These are phyloP conservation scores for Moesziomyces sp. DNA, from an alignment of 1,284 basidiomycete genomes.

Conservation along the genomic window DNA sequence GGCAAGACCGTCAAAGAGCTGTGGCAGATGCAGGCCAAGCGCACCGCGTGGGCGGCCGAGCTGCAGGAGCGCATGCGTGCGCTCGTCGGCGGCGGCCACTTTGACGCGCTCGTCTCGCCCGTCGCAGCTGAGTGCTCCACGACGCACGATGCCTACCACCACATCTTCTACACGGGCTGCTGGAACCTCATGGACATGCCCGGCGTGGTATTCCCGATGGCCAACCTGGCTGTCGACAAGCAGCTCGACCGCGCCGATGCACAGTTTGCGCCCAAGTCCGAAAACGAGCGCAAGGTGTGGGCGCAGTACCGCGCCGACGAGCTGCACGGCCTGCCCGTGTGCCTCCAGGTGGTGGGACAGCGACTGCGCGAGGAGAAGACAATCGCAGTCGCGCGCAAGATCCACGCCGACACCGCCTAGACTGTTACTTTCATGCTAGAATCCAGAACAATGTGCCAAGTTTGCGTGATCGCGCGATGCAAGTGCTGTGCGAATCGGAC, in stretches of 20 bases:
- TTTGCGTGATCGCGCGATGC: background rate
- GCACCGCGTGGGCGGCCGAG: constrained; percentile 37
- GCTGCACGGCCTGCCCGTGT: constrained; percentile 34
- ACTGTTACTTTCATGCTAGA: background rate
- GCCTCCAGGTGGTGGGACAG: constrained; percentile 43
- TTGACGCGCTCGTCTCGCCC: constrained; percentile 46
- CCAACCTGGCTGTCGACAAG: constrained; percentile 22
- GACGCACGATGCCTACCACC: constrained; percentile 39
- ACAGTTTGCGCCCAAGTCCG: constrained; percentile 8
- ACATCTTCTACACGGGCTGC: constrained; percentile 50
- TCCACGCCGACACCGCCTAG: constrained; percentile 27
- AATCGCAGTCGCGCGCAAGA: constrained; percentile 36
- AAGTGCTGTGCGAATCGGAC: background rate
- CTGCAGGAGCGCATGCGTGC: constrained; percentile 28
- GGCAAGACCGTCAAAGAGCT: constrained; percentile 28
- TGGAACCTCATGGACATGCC: constrained; percentile 58
- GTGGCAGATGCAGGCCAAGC: constrained; percentile 43
- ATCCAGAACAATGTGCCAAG: background rate
- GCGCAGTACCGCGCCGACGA: constrained; percentile 41
- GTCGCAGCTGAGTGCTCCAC: constrained; percentile 41
- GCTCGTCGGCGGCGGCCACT: constrained; percentile 13
- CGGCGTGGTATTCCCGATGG: constrained; percentile 31
- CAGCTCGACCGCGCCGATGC: constrained; percentile 8
- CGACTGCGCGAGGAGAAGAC: constrained; percentile 42
- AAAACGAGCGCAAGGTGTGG: constrained; percentile 36